Evolutionary conservation across 805 yeast genomes (phyloP).

Genomic region (Jamesozyma lodderae): DNA sequence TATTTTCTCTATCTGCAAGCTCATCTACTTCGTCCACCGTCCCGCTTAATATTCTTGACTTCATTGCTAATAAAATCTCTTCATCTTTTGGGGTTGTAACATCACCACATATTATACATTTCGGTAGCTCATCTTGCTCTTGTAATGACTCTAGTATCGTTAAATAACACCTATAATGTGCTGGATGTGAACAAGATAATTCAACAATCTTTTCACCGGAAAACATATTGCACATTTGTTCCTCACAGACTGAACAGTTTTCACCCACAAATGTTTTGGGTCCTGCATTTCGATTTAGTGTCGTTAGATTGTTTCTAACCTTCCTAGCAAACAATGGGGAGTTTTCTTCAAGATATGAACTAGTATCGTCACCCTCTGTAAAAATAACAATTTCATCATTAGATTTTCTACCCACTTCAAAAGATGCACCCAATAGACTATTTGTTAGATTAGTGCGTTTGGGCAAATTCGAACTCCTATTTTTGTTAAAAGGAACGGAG

Average conservation of each 20-base stretch:
- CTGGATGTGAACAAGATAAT: constrained; percentile 36
- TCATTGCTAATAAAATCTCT: constrained; percentile 21
- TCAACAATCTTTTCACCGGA: constrained; percentile 37
- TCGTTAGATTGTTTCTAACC: constrained; percentile 4
- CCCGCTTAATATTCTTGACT: constrained; percentile 11
- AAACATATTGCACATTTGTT: constrained; percentile 32
- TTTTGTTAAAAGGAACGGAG: not conserved
- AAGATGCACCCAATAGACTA: constrained; percentile 2
- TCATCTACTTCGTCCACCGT: not conserved
- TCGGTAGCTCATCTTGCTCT: constrained; percentile 14
- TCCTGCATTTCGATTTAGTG: constrained; percentile 6
- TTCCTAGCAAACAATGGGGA: constrained; percentile 17
- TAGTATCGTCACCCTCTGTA: constrained; percentile 9
- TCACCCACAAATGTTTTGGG: constrained; percentile 23
- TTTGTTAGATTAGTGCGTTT: constrained; percentile 5
- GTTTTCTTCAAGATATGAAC: constrained; percentile 14
- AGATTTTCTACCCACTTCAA: not conserved
- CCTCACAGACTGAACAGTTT: constrained; percentile 39
- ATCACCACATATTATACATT: constrained; percentile 23
- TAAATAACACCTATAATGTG: constrained; percentile 38
- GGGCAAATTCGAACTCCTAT: not conserved
- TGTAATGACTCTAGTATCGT: constrained; percentile 22
- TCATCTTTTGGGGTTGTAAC: constrained; percentile 23
- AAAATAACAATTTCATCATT: constrained; percentile 5
- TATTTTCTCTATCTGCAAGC: constrained; percentile 3